A percentile compares a stretch with the other conserved stretches of the same genome.
phyloP scores from a whole-genome alignment of 176 grass and related monocot genomes.

The Alloteropsis semialata region DNA sequence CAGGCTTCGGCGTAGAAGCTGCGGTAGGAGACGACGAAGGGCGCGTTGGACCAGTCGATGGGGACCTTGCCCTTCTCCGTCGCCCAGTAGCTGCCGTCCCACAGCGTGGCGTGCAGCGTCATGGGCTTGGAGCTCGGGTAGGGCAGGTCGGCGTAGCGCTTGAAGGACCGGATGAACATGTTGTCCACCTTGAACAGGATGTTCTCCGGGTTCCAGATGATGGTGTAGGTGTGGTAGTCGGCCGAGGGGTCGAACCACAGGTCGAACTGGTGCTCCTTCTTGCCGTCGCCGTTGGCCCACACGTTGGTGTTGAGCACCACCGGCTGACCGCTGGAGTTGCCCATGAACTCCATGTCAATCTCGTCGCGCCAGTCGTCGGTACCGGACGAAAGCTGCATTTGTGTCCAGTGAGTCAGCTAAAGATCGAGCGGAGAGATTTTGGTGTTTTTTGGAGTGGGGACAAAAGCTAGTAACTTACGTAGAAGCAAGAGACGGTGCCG shows the following conservation, averaged over 20 bases:
- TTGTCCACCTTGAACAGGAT: slow-evolving; percentile 62
- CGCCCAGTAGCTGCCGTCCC: slow-evolving; percentile 86
- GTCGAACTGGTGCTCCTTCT: slow-evolving; percentile 49
- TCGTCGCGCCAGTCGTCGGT: not conserved
- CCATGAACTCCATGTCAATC: slow-evolving; percentile 29
- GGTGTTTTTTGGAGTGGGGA: not conserved
- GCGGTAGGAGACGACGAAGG: slow-evolving; percentile 57
- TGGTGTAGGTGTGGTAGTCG: slow-evolving; percentile 53
- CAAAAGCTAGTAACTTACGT: not conserved
- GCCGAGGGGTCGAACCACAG: slow-evolving; percentile 58
- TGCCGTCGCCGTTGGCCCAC: not conserved
- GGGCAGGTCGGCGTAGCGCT: slow-evolving; percentile 65
- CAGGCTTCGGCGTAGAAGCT: slow-evolving; percentile 53
- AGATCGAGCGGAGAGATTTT: not conserved
- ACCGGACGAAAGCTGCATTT: not conserved
- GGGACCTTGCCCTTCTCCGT: slow-evolving; percentile 60
- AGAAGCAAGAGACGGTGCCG: slow-evolving; percentile 10
- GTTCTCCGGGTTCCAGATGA: slow-evolving; percentile 45
- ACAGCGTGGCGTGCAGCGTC: slow-evolving; percentile 69
- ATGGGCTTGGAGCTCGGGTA: slow-evolving; percentile 54
- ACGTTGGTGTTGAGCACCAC: slow-evolving; percentile 25
- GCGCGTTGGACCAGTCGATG: slow-evolving; percentile 51
- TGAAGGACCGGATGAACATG: slow-evolving; percentile 22
- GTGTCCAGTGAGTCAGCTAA: not conserved
- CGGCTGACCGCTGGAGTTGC: not conserved